Base-by-base conservation (phyloP, 148 eudicot genomes). In the Chenopodium album region DNA sequence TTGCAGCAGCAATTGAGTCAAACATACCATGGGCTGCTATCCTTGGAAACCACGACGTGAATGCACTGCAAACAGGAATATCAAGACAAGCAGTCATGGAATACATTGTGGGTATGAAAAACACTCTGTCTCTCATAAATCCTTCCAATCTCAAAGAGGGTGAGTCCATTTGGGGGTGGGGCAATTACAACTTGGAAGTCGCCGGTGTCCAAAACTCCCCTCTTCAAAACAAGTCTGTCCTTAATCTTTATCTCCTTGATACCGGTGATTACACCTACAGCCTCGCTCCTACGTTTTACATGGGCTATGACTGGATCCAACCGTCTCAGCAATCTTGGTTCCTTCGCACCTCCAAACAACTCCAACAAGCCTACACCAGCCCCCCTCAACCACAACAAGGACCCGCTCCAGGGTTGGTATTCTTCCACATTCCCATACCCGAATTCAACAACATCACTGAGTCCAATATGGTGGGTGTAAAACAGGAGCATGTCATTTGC, bases 271-370 rank as follows among this genome's bases (percentile, higher is more conserved):
- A 88, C 82, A 66, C 73, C 16, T 66, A 23, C 87, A 90, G 20
- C 83, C 86, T 0, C 84, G 83, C 41, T 89, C 90, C 50, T 75
- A 80, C 68, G 83, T 86, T 69, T 82, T 83, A 69, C 73, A 4
- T 69, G 67, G 92, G 91, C 50, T 91, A 91, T 85, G 94, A 87
- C n/a, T 91, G 91, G 91, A 90, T 91, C 68, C 90, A 90, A 75
- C 87, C 88, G 67, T 91, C 94, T 81, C 94, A 91, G 81, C 92
- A 88, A 80, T 37, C 84, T 67, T 91, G 94, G 94, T 91, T 91
- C 71, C 75, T 86, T 79, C 89, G 59, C 50, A 90, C 90, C 64
- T 90, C 94, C 9, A 71, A 14, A 44, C 81, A 80, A 79, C 89
- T 91, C 73, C 87, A 83, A 60, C 44, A 41, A 78, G 83, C 81